phyloP scores from a whole-genome alignment of 441 rosid species.

The Mallotus japonicus region DNA sequence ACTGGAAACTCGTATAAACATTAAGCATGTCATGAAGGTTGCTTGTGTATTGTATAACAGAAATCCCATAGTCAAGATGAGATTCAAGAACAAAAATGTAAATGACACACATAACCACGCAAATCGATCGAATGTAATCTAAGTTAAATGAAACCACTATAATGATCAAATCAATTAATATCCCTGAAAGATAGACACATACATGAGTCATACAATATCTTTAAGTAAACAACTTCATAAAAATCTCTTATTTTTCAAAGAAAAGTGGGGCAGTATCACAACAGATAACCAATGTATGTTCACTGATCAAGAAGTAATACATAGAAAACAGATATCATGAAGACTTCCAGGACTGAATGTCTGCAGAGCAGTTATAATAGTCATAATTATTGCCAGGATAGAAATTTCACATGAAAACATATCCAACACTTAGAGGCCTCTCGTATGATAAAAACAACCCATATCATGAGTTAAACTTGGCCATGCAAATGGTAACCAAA shows the following conservation, averaged over 20 bases:
- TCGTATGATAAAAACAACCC: not conserved
- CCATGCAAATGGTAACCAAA: slow-evolving; percentile 18
- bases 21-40: not conserved
- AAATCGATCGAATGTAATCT: not conserved
- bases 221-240: not conserved
- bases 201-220: not conserved
- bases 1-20: slow-evolving; percentile 1
- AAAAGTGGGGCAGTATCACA: not conserved
- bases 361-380: not conserved
- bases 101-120: not conserved
- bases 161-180: not conserved
- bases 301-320: slow-evolving; percentile 1
- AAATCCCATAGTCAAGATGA: not conserved
- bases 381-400: not conserved
- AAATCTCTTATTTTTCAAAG: not conserved
- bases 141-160: not conserved
- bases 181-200: not conserved
- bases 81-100: not conserved
- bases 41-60: not conserved
- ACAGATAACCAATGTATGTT: not conserved
- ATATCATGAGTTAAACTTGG: not conserved
- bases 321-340: not conserved
- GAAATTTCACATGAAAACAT: slow-evolving; percentile 9
- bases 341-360: not conserved
- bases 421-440: not conserved